Evolutionary conservation across 2,329 filamentous ascomycete species (phyloP).

Genomic region (Botrytis byssoidea): DNA sequence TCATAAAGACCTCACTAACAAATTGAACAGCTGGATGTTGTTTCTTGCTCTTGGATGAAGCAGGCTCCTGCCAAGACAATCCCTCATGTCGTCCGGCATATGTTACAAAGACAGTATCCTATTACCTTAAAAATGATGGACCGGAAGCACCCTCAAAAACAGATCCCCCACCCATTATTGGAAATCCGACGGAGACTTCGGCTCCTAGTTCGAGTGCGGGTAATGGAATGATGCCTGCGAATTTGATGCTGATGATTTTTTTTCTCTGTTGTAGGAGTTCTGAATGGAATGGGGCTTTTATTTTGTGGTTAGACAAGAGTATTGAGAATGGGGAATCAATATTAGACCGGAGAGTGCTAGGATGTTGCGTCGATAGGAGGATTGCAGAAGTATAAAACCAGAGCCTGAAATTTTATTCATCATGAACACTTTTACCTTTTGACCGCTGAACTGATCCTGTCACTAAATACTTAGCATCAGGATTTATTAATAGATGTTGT

Average conservation of each 20-base stretch:
- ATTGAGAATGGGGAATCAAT: neutral
- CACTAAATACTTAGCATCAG: neutral
- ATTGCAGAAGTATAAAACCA: neutral
- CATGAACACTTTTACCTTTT: neutral
- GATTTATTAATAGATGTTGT: neutral
- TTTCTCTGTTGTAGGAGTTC: neutral
- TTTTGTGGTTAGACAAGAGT: neutral
- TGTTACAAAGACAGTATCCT: neutral
- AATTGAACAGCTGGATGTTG: too few relatives aligned
- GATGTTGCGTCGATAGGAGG: neutral
- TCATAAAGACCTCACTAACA: too few relatives aligned
- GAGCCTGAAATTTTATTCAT: neutral
- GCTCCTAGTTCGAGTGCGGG: neutral
- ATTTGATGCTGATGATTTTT: neutral
- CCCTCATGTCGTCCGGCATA: neutral
- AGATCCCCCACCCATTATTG: too few relatives aligned
- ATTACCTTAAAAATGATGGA: neutral
- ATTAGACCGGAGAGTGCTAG: neutral
- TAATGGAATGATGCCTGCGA: neutral
- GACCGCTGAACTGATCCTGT: neutral
- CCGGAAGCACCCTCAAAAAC: neutral
- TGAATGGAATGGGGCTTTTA: neutral
- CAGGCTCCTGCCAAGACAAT: too few relatives aligned
- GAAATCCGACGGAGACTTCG: too few relatives aligned
- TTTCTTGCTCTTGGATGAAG: too few relatives aligned